A percentile compares a stretch with the other conserved stretches of the same genome.
Conservation (phyloP, 768 basidiomycete species). For the Xerocomus brunneocitrinus region DNA sequence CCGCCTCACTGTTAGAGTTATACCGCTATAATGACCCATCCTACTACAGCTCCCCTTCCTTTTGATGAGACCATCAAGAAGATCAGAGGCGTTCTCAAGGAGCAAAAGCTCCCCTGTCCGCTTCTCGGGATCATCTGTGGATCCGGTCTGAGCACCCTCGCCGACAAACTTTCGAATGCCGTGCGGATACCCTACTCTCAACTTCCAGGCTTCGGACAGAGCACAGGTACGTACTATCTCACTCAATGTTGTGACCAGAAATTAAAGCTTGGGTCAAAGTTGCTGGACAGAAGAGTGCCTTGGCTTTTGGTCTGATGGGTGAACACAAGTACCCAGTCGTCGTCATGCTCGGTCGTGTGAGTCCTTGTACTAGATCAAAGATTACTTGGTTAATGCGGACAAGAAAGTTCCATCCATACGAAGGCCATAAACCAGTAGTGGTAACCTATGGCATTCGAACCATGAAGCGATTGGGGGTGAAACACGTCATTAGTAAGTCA, state of each 20-base stretch:
- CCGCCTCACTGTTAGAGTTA: no score
- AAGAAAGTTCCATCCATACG: conserved; percentile 76
- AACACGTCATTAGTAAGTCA: conserved; percentile 66
- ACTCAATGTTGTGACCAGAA: neutral
- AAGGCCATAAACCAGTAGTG: conserved; percentile 67
- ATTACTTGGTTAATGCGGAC: conserved; percentile 4
- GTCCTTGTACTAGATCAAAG: conserved; percentile 17
- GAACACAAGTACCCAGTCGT: conserved; percentile 70
- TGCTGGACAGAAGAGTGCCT: conserved; percentile 70
- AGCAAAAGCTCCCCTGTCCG: conserved; percentile 45
- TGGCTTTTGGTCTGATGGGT: conserved; percentile 80
- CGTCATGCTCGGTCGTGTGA: conserved; percentile 82
- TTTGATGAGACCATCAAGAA: conserved; percentile 28
- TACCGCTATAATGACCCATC: conserved; percentile 5
- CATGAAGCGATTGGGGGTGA: conserved; percentile 73
- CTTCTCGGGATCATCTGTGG: conserved; percentile 83
- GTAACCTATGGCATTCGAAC: conserved; percentile 77
- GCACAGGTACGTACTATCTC: conserved; percentile 53
- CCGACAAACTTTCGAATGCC: conserved; percentile 50
- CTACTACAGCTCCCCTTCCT: conserved; percentile 12
- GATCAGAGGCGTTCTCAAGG: conserved; percentile 23
- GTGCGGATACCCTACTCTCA: conserved; percentile 60
- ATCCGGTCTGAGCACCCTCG: conserved; percentile 77
- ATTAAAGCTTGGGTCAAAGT: conserved; percentile 40
- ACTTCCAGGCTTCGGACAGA: conserved; percentile 70